These are phyloP conservation scores for Basidiobolus heterosporus DNA, from an alignment of 371 early-diverging fungal species.

Conservation along the genomic window DNA sequence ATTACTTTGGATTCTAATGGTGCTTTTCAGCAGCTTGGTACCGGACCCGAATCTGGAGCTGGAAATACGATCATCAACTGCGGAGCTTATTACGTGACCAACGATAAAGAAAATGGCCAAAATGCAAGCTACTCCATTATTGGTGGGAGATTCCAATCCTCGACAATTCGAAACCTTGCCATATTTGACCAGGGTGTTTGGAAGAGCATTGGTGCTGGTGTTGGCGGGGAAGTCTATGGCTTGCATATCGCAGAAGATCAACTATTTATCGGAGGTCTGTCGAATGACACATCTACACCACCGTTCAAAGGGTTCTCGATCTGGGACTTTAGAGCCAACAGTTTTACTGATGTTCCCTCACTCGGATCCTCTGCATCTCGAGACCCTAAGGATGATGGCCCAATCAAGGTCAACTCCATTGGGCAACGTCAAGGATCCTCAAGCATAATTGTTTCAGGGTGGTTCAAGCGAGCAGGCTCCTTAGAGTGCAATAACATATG, in stretches of 20 bases:
- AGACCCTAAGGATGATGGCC: slow-evolving; percentile 12
- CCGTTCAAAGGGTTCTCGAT: slow-evolving; percentile 10
- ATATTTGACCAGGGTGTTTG: slow-evolving; percentile 18
- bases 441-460: slow-evolving; percentile 27
- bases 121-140: slow-evolving; percentile 15
- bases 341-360: not conserved
- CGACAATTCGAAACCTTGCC: slow-evolving; percentile 20
- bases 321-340: slow-evolving; percentile 14
- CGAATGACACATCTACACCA: slow-evolving; percentile 4
- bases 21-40: slow-evolving; percentile 11
- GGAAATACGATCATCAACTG: slow-evolving; percentile 9
- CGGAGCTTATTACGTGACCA: slow-evolving; percentile 16
- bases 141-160: slow-evolving; percentile 20
- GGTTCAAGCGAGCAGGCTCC: slow-evolving; percentile 27
- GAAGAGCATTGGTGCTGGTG: slow-evolving; percentile 16
- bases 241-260: slow-evolving; percentile 16
- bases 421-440: slow-evolving; percentile 12
- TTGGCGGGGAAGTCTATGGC: slow-evolving; percentile 17
- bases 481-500: slow-evolving; percentile 27
- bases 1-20: slow-evolving; percentile 10
- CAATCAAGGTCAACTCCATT: slow-evolving; percentile 21
- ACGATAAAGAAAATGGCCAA: slow-evolving; percentile 2
- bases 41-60: slow-evolving; percentile 11
- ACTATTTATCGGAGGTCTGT: slow-evolving; percentile 31
- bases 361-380: not conserved